phyloP scores from a whole-genome alignment of 306 rosid genomes.

The Macrotyloma uniflorum region DNA sequence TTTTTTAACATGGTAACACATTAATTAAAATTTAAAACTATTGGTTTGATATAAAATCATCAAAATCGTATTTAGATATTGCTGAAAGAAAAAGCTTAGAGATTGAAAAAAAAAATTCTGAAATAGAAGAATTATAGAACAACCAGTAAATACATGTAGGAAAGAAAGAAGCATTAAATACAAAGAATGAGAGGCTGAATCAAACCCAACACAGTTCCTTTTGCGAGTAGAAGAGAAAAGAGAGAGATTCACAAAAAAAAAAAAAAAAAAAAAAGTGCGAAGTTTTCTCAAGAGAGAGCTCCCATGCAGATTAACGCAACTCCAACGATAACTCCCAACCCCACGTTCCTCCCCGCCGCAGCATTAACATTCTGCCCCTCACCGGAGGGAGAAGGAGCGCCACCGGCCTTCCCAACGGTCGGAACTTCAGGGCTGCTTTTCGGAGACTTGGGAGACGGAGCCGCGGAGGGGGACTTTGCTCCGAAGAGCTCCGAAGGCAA shows the following conservation, averaged over 20 bases:
- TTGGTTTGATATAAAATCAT: no score
- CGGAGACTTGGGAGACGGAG: constrained; percentile 47
- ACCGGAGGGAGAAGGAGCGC: constrained; percentile 33
- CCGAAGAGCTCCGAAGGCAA: constrained; percentile 64
- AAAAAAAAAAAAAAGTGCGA: no score
- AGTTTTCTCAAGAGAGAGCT: constrained; percentile 30
- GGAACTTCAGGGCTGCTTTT: constrained; percentile 37
- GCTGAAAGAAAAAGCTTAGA: no score
- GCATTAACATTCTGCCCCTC: background rate
- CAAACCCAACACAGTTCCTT: constrained; percentile 13
- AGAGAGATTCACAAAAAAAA: background rate
- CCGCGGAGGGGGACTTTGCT: constrained; percentile 36
- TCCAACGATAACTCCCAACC: constrained; percentile 43
- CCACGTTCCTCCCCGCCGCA: constrained; percentile 36
- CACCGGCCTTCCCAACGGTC: background rate
- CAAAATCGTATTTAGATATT: no score
- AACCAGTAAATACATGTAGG: background rate
- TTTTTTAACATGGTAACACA: no score
- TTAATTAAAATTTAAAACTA: no score
- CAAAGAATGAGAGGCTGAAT: constrained; percentile 31
- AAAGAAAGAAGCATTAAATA: background rate
- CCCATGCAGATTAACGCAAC: constrained; percentile 51
- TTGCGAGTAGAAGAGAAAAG: background rate
- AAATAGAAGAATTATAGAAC: background rate
- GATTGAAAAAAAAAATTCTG: no score